Evolutionary conservation across 768 basidiomycete genomes (phyloP), one percentile per base, ranked within the genome.

Genomic region (Chalciporus pseudorubinellus): DNA sequence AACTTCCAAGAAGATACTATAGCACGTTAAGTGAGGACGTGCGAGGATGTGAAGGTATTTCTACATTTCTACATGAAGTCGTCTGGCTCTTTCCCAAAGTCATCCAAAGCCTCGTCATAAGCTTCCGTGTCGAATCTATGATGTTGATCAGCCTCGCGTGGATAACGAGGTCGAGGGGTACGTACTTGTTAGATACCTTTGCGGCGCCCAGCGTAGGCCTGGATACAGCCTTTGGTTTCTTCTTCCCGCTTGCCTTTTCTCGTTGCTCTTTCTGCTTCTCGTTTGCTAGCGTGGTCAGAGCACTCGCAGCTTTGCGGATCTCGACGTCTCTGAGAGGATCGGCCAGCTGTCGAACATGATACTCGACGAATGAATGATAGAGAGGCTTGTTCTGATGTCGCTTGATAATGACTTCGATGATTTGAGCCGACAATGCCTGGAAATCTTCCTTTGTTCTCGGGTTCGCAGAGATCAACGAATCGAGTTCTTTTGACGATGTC

Each of bases 381-480:
- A 94, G 77, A 2, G 94, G 92, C 65, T 92, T 92, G 66, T 74
- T 69, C 60, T 88, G 78, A 70, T 95, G 92, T 61, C 81, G 83
- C 59, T 86, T 85, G 72, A 93, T 75, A 59, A 98, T 68, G 51
- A 77, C 74, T 42, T 89, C 81, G 62, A 90, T 80, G 61, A 99
- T 83, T 49, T 80, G 74, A 39, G 81, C 67, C 3, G 94, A 92
- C 59, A 95, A 74, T 21, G 74, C 70, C 40, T 83, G 71, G 67
- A 95, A 95, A 60, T 98, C 94, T 34, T 90, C 90, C 70, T 93
- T 95, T 41, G 89, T 90, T 51, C 87, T 85, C 3, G 93, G 94
- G 64, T 89, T 81, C 57, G 81, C 80, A 5, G 86, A 85, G 51
- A 95, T 75, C 36, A 94, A 74, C 4, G 79, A 74, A 66, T 89